These are phyloP conservation scores for Triticum aestivum DNA, from an alignment of 176 grass and related monocot species.

Conservation along the genomic window DNA sequence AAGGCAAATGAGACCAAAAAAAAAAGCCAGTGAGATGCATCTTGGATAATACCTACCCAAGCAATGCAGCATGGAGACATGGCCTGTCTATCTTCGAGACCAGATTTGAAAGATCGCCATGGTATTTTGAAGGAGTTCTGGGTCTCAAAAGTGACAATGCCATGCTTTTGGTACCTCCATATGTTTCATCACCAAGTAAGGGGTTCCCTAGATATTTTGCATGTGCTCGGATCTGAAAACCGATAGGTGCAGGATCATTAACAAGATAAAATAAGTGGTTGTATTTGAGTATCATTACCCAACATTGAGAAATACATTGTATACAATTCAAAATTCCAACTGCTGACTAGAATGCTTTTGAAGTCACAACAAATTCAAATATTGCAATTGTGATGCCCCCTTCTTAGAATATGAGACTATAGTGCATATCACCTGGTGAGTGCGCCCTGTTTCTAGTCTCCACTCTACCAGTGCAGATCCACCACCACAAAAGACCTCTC, in stretches of 20 bases:
- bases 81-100: slow-evolving; percentile 76
- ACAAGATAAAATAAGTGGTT: not conserved
- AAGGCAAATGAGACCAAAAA: not conserved
- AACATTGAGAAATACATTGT: not conserved
- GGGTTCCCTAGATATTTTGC: slow-evolving; percentile 82
- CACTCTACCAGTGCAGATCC: slow-evolving; percentile 83
- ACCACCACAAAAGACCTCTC: slow-evolving; percentile 58
- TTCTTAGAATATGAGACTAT: not conserved
- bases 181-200: slow-evolving; percentile 83
- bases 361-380: not conserved
- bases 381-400: too few relatives aligned
- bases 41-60: slow-evolving; percentile 56
- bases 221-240: slow-evolving; percentile 78
- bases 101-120: slow-evolving; percentile 42
- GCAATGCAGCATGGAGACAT: slow-evolving; percentile 83
- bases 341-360: not conserved
- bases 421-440: slow-evolving; percentile 62
- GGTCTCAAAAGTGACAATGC: slow-evolving; percentile 63
- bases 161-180: slow-evolving; percentile 87
- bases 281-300: not conserved
- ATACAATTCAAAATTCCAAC: not conserved
- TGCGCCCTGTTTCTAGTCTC: slow-evolving; percentile 91
- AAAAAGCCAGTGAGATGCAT: not conserved
- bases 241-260: not conserved
- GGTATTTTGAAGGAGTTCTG: slow-evolving; percentile 50